Conservation (phyloP, 2,329 filamentous ascomycete species). For the Pseudocercospora ulei region DNA sequence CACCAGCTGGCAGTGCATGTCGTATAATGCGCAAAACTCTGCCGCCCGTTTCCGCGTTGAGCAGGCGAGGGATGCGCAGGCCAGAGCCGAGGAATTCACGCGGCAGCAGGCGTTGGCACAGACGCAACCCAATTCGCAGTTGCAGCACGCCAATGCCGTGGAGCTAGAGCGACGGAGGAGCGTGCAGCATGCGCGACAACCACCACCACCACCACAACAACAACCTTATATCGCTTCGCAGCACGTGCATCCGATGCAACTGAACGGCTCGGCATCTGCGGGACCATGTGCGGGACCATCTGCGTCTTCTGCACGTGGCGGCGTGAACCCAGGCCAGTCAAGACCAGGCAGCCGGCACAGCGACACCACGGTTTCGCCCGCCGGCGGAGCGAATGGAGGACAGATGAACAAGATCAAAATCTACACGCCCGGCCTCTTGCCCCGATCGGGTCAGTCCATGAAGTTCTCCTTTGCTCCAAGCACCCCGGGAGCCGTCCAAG, state of each 20-base stretch:
- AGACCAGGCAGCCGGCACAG: neutral
- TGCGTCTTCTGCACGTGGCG: neutral
- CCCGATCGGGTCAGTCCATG: slow-evolving; percentile 27
- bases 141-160: slow-evolving; percentile 21
- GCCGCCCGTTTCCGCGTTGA: slow-evolving; percentile 26
- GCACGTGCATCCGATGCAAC: slow-evolving; percentile 22
- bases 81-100: slow-evolving; percentile 13
- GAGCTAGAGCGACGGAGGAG: slow-evolving; percentile 24
- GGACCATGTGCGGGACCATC: slow-evolving; percentile 10
- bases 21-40: slow-evolving; percentile 30
- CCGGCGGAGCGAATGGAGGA: slow-evolving; percentile 9
- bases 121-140: slow-evolving; percentile 7
- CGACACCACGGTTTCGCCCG: neutral
- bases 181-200: slow-evolving; percentile 21
- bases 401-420: slow-evolving; percentile 23
- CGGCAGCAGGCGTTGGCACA: slow-evolving; percentile 24
- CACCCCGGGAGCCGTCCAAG: slow-evolving; percentile 19
- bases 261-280: slow-evolving; percentile 11
- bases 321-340: slow-evolving; percentile 2
- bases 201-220: slow-evolving; percentile 22
- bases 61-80: slow-evolving; percentile 23
- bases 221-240: slow-evolving; percentile 8
- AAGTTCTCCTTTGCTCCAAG: slow-evolving; percentile 29
- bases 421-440: slow-evolving; percentile 22
- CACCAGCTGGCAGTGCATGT: slow-evolving; percentile 28